Percentiles rank a stretch among this genome's conserved stretches.
These are phyloP conservation scores for Metarhizium humberi DNA, from an alignment of 2,329 filamentous ascomycete species.

Conservation along the genomic window DNA sequence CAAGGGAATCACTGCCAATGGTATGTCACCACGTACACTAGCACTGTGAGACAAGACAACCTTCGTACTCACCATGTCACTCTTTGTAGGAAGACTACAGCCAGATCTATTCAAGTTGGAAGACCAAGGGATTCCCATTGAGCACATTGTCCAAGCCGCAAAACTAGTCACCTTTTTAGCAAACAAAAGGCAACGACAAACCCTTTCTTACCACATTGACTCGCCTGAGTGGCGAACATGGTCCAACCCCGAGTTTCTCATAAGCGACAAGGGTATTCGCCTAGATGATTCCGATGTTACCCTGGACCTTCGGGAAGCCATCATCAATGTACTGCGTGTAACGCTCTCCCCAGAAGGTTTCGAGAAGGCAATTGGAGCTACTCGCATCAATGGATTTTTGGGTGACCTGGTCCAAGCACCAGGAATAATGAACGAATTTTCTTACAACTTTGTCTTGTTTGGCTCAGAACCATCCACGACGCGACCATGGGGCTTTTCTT, in stretches of 20 bases:
- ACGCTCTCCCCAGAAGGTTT: slow-evolving; percentile 64
- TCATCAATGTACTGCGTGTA: slow-evolving; percentile 45
- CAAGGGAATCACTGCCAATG: slow-evolving; percentile 61
- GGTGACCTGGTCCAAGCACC: slow-evolving; percentile 56
- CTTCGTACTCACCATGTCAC: background rate
- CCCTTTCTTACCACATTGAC: slow-evolving; percentile 52
- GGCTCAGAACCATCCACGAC: slow-evolving; percentile 43
- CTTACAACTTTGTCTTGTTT: slow-evolving; percentile 69
- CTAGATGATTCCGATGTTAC: slow-evolving; percentile 46
- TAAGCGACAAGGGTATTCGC: slow-evolving; percentile 59
- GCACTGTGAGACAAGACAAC: too few relatives aligned
- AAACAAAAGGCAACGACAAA: slow-evolving; percentile 35
- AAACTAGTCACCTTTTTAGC: slow-evolving; percentile 36
- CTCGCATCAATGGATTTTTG: slow-evolving; percentile 68
- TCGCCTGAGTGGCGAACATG: slow-evolving; percentile 62
- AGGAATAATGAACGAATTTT: slow-evolving; percentile 61
- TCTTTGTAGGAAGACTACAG: slow-evolving; percentile 34
- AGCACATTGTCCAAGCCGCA: slow-evolving; percentile 43
- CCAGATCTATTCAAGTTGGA: slow-evolving; percentile 46
- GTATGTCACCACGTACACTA: slow-evolving; percentile 23
- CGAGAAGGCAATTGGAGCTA: slow-evolving; percentile 57
- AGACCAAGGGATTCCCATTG: slow-evolving; percentile 55
- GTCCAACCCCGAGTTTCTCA: slow-evolving; percentile 65
- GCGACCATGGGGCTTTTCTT: slow-evolving; percentile 60
- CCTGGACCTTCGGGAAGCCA: slow-evolving; percentile 31